Base-by-base conservation (phyloP, 2,329 filamentous ascomycete species). In the Paecilomyces variotii region DNA sequence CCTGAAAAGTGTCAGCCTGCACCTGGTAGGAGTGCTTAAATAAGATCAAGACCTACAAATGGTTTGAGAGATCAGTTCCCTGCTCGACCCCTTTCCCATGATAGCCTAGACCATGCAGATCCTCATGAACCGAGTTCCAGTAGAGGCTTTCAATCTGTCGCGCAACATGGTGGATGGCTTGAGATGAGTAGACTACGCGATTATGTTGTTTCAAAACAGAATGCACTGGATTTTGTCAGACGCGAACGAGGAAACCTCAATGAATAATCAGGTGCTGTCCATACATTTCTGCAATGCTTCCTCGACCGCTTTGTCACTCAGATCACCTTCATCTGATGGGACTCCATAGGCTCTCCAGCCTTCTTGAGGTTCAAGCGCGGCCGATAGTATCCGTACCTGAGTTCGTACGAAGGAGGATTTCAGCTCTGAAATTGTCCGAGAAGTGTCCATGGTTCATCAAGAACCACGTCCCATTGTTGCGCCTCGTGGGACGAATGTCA, bases 81-180 rank as follows among this genome's bases (percentile, higher is more conserved):
- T 68, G 71, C 54, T 75, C 74, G 11, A 78, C 64, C 1, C 69
- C 68, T 19, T 62, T 68, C 45, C 62, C 62, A 35, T 68, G 62
- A 2, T 65, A 59, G 34, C 60, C 61, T 54, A 62, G 62, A 34
- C 59, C 66, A 14, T 64, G 67, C 7, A 65, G 62, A 19, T 72
- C 73, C 25, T 72, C 73, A 12, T 70, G 75, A 32, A 79, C 76
- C 0, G 76, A 70, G n/a, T 78, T 73, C 80, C 80, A 83, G 65
- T 84, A 83, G 27, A 83, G 68, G 26, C 72, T 75, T 64, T 82
- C 78, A 61, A 84, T 82, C 65, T 84, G 80, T 61, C 81, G 78
- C 24, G 81, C 80, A 56, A 83, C 75, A 70, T 83, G 80, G 55
- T 82, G 78, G 56, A 80, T 79, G 45, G 82, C 81, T 63, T 83